Evolutionary conservation across 1,139 yeast genomes (phyloP).

Genomic region (Candida sp.): DNA sequence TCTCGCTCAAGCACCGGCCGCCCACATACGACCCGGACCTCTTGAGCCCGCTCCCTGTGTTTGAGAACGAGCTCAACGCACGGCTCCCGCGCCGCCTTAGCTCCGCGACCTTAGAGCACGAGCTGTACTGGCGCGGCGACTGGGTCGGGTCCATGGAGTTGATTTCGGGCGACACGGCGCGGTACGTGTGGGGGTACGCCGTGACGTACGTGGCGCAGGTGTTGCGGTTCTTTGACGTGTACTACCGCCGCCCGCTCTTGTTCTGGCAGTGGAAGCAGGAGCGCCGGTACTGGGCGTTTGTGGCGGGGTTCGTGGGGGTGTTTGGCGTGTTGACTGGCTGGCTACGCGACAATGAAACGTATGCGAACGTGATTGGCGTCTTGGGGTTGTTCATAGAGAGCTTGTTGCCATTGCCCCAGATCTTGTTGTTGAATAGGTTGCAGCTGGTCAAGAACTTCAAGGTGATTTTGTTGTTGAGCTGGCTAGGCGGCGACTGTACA

Average conservation of each 20-base stretch:
- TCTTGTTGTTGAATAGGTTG: constrained; percentile 68
- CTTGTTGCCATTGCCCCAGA: constrained; percentile 88
- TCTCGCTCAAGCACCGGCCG: constrained; percentile 66
- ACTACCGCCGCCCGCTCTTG: constrained; percentile 62
- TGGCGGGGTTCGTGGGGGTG: constrained; percentile 47
- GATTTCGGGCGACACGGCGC: constrained; percentile 10
- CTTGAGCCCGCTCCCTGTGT: constrained; percentile 36
- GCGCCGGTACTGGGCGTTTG: constrained; percentile 66
- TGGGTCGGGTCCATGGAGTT: constrained; percentile 5
- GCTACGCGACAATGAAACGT: constrained; percentile 41
- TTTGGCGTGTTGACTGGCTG: constrained; percentile 49
- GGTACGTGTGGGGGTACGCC: constrained; percentile 11
- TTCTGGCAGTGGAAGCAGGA: constrained; percentile 91
- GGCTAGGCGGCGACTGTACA: constrained; percentile 89
- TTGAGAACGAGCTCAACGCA: constrained; percentile 31
- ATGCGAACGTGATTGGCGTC: constrained; percentile 69
- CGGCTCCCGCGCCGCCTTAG: constrained; percentile 23
- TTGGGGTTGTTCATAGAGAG: constrained; percentile 80
- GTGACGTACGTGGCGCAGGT: constrained; percentile 24
- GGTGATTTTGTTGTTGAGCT: constrained; percentile 71
- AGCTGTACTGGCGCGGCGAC: constrained; percentile 11
- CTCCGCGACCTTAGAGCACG: constrained; percentile 14
- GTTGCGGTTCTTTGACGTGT: constrained; percentile 69
- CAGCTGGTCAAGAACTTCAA: constrained; percentile 82
- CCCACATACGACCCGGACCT: constrained; percentile 42